A percentile compares a stretch with the other conserved stretches of the same genome.
These are phyloP conservation scores for Pleurotus platypus DNA, from an alignment of 768 basidiomycete genomes.

Conservation along the genomic window DNA sequence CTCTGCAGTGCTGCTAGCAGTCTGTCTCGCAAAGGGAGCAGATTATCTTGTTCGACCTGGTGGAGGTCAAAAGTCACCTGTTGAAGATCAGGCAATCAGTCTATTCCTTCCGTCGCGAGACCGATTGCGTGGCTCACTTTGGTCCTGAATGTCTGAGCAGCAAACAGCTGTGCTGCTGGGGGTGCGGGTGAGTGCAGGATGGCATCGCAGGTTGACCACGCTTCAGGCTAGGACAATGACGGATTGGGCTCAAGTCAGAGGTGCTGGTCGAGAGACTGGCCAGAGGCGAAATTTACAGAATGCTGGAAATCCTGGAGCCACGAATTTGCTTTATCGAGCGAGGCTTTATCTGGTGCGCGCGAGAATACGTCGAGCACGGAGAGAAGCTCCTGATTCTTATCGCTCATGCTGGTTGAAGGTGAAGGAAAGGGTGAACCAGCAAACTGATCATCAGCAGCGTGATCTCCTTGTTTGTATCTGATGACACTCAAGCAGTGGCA, in stretches of 20 bases:
- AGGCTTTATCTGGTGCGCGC: conserved; percentile 76
- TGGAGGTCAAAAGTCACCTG: conserved; percentile 95
- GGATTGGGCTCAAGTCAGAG: conserved; percentile 59
- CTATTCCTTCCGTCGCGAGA: conserved; percentile 10
- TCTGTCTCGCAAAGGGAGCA: conserved; percentile 83
- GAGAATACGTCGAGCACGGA: conserved; percentile 79
- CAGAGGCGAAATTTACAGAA: conserved; percentile 89
- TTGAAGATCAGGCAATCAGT: conserved; percentile 22
- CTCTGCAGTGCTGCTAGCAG: conserved; percentile 71
- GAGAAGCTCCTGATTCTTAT: conserved; percentile 61
- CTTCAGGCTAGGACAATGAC: conserved; percentile 81
- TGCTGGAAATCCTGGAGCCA: conserved; percentile 99
- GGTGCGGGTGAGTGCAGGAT: conserved; percentile 80
- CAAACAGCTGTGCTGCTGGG: conserved; percentile 82
- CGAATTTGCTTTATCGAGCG: conserved; percentile 83
- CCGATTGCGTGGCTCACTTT: conserved; percentile 58
- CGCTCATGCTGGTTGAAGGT: conserved; percentile 44
- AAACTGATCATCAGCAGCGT: conserved; percentile 12
- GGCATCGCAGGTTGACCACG: conserved; percentile 94
- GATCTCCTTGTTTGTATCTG: conserved; percentile 8
- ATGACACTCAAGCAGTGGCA: background rate
- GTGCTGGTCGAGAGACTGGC: conserved; percentile 55
- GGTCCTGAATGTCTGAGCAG: conserved; percentile 92
- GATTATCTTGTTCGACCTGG: conserved; percentile 74
- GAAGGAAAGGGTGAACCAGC: conserved; percentile 10